phyloP scores from a whole-genome alignment of 345 rosid species.

The Brassica incana region DNA sequence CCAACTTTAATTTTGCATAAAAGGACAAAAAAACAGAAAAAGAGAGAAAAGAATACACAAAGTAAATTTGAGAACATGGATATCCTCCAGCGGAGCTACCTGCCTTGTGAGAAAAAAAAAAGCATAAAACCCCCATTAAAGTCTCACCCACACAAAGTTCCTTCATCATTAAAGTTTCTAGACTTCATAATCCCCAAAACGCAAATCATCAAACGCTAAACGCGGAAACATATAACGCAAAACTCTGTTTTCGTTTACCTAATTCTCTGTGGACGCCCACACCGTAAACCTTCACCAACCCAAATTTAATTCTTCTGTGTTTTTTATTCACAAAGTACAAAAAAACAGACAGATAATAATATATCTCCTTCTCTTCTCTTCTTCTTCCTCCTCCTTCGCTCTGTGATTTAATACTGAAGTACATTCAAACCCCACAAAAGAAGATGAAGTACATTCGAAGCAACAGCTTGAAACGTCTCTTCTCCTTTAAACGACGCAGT shows the following conservation, averaged over 20 bases:
- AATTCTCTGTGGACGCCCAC: slow-evolving; percentile 30
- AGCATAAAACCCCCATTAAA: slow-evolving; percentile 31
- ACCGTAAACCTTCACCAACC: slow-evolving; percentile 40
- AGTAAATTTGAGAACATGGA: slow-evolving; percentile 33
- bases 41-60: not conserved
- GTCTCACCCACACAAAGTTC: slow-evolving; percentile 40
- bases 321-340: slow-evolving; percentile 37
- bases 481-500: slow-evolving; percentile 65
- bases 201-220: slow-evolving; percentile 29
- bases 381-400: slow-evolving; percentile 15
- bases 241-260: slow-evolving; percentile 17
- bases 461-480: slow-evolving; percentile 79
- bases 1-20: slow-evolving; percentile 8
- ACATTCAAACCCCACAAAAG: slow-evolving; percentile 9
- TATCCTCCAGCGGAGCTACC: slow-evolving; percentile 39
- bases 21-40: not conserved
- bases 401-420: not conserved
- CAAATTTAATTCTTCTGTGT: slow-evolving; percentile 35
- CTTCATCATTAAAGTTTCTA: not conserved
- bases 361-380: slow-evolving; percentile 20
- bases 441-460: slow-evolving; percentile 78
- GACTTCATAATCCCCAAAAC: slow-evolving; percentile 26
- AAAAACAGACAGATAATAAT: slow-evolving; percentile 40
- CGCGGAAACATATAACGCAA: slow-evolving; percentile 11
- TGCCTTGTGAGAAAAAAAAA: slow-evolving; percentile 35